Base-by-base conservation (phyloP, 345 rosid species). In the Carallia brachiata region DNA sequence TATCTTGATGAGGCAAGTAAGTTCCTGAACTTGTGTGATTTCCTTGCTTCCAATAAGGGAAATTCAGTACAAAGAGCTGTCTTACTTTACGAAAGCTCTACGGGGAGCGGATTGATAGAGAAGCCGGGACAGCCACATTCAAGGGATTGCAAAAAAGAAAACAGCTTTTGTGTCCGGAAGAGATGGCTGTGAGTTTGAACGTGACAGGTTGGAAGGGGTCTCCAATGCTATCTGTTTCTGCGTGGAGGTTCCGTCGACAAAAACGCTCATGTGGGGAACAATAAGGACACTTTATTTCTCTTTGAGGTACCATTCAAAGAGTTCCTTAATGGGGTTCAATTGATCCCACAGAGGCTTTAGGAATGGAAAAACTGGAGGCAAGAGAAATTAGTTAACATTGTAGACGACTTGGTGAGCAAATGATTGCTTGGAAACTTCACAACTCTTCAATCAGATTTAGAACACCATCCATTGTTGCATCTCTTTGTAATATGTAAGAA, bases 171-270 rank as follows among this genome's bases (percentile, higher is more conserved):
- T n/a, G 18, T 36, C 62, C 62, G 5, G 66, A 61, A 48, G 44
- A 61, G 28, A 68, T 56, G 16, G 54, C 56, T 36, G 75, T 65
- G 80, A 59, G 32, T 6, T 12, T 62, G 0, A 78, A 19, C 31
- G 39, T 66, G 0, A 23, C 23, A 23, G 61, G 81, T 12, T 78
- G 78, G 81, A 69, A 66, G 47, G 75, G 66, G 10, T 67, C 71
- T 34, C 72, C 64, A 18, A 28, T 83, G 34, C 67, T 36, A 28
- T 88, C 87, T 10, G 47, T 83, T 63, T 86, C 90, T 1, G 71
- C 79, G 59, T 84, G 87, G 84, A 84, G 75, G 70, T 84, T 84
- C 71, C 62, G 56, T 30, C 61, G 17, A 69, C 32, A 9, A 55
- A 55, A 55, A 55, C 32, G 59, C 15, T 55, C 59, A 23, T 0